Percentiles rank a stretch among this genome's conserved stretches.
Conservation (phyloP, 2,329 filamentous ascomycete genomes). For the Cercospora citrullina region DNA sequence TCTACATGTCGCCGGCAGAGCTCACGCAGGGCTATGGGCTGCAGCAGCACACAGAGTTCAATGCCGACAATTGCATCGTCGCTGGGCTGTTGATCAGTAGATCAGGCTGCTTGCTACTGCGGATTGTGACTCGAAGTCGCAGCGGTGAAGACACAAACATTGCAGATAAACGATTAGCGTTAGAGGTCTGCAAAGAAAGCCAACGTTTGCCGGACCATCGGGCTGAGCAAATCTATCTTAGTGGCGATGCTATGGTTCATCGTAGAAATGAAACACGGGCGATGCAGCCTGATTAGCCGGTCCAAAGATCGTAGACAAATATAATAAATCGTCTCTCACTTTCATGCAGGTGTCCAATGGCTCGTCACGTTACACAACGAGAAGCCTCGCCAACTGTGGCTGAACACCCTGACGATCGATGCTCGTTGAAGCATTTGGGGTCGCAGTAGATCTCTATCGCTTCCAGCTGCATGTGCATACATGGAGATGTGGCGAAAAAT, state of each 20-base stretch:
- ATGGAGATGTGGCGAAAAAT: neutral
- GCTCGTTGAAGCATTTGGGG: neutral
- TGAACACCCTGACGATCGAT: neutral
- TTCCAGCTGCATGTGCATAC: neutral
- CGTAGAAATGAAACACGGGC: neutral
- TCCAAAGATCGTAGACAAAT: neutral
- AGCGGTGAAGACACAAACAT: neutral
- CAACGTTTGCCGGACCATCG: neutral
- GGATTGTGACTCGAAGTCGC: neutral
- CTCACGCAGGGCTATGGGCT: neutral
- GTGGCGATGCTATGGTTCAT: neutral
- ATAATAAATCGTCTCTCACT: neutral
- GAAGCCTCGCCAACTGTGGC: neutral
- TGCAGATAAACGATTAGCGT: neutral
- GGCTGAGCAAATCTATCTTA: neutral
- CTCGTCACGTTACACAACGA: neutral
- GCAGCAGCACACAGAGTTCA: neutral
- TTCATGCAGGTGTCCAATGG: neutral
- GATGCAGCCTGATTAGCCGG: neutral
- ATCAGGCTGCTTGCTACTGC: neutral
- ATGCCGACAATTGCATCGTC: neutral
- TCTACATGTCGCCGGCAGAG: neutral
- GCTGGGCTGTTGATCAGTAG: neutral
- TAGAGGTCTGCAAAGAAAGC: neutral
- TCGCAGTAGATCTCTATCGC: neutral